Conservation (phyloP, 768 basidiomycete species). For the Kwoniella shandongensis region DNA sequence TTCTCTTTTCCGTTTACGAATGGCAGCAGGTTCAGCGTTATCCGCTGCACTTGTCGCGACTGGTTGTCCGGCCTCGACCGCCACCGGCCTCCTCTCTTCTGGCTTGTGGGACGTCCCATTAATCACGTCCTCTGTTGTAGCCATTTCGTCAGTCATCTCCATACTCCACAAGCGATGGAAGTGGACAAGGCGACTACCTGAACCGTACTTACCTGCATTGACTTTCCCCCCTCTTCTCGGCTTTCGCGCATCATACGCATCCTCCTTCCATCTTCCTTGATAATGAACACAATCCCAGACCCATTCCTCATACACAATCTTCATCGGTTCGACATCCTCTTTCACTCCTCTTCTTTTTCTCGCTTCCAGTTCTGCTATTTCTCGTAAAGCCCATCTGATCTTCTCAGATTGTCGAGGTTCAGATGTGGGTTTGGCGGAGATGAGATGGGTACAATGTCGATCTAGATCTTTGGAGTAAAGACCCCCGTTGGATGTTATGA, state of each 20-base stretch:
- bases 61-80: conserved; percentile 10
- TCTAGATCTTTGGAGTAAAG: conserved; percentile 72
- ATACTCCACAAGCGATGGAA: not conserved
- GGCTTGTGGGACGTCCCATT: conserved; percentile 16
- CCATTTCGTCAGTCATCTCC: not conserved
- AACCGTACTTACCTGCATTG: conserved; percentile 33
- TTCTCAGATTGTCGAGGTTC: conserved; percentile 61
- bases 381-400: conserved; percentile 58
- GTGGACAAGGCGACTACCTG: not conserved
- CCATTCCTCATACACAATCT: conserved; percentile 91
- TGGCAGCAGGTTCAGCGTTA: conserved; percentile 36
- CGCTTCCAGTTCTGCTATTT: conserved; percentile 27
- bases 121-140: conserved; percentile 37
- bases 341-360: conserved; percentile 26
- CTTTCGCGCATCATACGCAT: conserved; percentile 47
- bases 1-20: conserved; percentile 39
- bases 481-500: conserved; percentile 66
- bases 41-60: conserved; percentile 7
- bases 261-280: conserved; percentile 59
- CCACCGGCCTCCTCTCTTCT: conserved; percentile 4
- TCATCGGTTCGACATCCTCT: conserved; percentile 64
- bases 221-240: conserved; percentile 29
- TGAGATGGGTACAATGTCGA: conserved; percentile 77
- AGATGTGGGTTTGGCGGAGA: conserved; percentile 63
- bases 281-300: conserved; percentile 87